Evolutionary conservation across 352 stramenopile genomes (phyloP).

Genomic region (Pythium plurisporium): DNA sequence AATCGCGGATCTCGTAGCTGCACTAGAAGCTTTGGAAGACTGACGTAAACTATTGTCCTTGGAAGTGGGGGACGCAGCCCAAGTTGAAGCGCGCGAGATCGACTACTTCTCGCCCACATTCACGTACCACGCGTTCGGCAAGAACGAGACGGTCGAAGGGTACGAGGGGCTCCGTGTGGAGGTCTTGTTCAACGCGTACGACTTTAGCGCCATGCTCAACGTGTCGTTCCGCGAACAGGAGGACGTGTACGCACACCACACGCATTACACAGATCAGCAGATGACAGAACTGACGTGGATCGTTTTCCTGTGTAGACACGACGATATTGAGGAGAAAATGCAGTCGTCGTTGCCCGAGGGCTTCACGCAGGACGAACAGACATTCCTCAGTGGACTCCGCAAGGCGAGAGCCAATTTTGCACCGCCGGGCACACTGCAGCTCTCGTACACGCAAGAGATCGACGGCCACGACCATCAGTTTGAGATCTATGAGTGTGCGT

Average conservation of each 20-base stretch:
- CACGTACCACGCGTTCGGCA: constrained; percentile 81
- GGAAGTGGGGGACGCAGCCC: constrained; percentile 34
- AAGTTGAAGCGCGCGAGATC: constrained; percentile 38
- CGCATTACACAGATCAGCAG: too few species aligned
- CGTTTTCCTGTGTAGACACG: constrained; percentile 27
- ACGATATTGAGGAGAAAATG: constrained; percentile 50
- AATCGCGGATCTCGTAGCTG: background rate
- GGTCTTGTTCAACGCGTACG: constrained; percentile 56
- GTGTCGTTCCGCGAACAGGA: constrained; percentile 52
- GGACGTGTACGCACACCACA: too few species aligned
- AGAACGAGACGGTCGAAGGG: constrained; percentile 61
- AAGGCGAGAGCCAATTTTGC: constrained; percentile 23
- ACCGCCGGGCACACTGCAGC: constrained; percentile 37
- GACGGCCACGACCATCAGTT: constrained; percentile 32
- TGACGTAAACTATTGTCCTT: background rate
- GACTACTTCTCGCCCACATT: constrained; percentile 62
- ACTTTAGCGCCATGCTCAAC: constrained; percentile 58
- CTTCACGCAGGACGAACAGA: constrained; percentile 38
- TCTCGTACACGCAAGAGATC: constrained; percentile 31
- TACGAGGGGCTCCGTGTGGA: constrained; percentile 55
- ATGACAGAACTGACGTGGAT: too few species aligned
- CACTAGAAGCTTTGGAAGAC: background rate
- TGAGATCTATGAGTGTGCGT: constrained; percentile 61
- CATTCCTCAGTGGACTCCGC: constrained; percentile 24
- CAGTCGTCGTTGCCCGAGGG: constrained; percentile 34